phyloP scores from a whole-genome alignment of 345 rosid species.

The Euphorbia lathyris region DNA sequence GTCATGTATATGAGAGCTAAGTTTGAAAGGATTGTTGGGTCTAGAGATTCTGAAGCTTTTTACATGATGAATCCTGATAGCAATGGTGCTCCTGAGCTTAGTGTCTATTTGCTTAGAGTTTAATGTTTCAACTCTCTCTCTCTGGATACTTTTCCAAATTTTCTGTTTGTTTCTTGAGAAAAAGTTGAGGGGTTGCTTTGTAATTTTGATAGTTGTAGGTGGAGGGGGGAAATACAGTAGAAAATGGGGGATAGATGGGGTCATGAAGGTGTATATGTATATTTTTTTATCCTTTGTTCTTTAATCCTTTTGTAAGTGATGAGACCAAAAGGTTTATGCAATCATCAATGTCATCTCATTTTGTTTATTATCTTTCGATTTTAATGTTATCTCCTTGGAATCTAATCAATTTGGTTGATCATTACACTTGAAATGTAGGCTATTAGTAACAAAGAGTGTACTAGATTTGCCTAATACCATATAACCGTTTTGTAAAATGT shows the following conservation, averaged over 20 bases:
- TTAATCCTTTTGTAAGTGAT: constrained; percentile 25
- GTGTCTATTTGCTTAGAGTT: constrained; percentile 88
- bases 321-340: constrained; percentile 33
- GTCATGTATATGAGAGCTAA: constrained; percentile 90
- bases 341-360: constrained; percentile 29
- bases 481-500: too few species aligned
- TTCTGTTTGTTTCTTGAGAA: constrained; percentile 15
- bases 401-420: neutral
- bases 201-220: constrained; percentile 34
- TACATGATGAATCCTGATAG: constrained; percentile 99
- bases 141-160: constrained; percentile 5
- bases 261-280: constrained; percentile 48
- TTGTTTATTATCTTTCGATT: constrained; percentile 3
- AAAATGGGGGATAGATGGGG: constrained; percentile 35
- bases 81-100: constrained; percentile 94
- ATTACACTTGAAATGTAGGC: too few species aligned
- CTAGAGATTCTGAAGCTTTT: constrained; percentile 97
- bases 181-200: neutral
- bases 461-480: too few species aligned
- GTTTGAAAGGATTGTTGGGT: constrained; percentile 89
- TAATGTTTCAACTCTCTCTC: constrained; percentile 20
- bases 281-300: constrained; percentile 17
- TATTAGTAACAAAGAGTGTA: too few species aligned
- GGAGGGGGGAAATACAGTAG: constrained; percentile 40
- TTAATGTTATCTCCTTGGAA: neutral